Evolutionary conservation across 345 rosid genomes (phyloP).

Genomic region (Heritiera fomes): DNA sequence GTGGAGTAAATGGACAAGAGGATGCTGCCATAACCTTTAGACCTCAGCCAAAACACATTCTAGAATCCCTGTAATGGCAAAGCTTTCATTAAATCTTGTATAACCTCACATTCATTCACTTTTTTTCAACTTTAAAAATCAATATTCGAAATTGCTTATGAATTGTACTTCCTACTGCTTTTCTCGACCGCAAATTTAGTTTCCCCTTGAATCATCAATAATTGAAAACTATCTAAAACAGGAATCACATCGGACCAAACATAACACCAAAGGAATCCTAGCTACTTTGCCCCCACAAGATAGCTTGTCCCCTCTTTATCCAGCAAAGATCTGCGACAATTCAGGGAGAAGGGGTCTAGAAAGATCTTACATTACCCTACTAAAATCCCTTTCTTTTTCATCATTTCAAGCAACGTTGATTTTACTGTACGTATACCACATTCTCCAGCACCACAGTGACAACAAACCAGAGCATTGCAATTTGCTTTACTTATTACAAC

Average conservation of each 20-base stretch:
- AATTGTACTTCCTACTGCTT: not conserved
- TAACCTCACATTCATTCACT: not conserved
- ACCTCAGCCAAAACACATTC: not conserved
- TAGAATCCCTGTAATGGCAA: not conserved
- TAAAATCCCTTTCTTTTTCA: slow-evolving; percentile 11
- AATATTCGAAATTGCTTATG: not conserved
- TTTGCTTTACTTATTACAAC: not conserved
- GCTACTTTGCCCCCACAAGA: slow-evolving; percentile 27
- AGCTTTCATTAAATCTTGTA: not conserved
- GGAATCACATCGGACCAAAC: not conserved
- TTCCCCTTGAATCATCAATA: not conserved
- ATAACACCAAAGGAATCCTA: not conserved
- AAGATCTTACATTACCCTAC: slow-evolving; percentile 28
- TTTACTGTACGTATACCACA: not conserved
- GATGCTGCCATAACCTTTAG: not conserved
- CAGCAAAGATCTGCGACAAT: slow-evolving; percentile 17
- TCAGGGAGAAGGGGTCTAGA: slow-evolving; percentile 29
- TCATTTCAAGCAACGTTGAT: not conserved
- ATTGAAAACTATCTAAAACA: not conserved
- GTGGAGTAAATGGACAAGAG: not conserved
- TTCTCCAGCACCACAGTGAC: not conserved
- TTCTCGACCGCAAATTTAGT: not conserved
- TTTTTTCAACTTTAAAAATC: not conserved
- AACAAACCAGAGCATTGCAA: not conserved
- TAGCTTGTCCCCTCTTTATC: slow-evolving; percentile 25